Conservation (phyloP, 768 basidiomycete species). For the Leccinum disarticulatum region DNA sequence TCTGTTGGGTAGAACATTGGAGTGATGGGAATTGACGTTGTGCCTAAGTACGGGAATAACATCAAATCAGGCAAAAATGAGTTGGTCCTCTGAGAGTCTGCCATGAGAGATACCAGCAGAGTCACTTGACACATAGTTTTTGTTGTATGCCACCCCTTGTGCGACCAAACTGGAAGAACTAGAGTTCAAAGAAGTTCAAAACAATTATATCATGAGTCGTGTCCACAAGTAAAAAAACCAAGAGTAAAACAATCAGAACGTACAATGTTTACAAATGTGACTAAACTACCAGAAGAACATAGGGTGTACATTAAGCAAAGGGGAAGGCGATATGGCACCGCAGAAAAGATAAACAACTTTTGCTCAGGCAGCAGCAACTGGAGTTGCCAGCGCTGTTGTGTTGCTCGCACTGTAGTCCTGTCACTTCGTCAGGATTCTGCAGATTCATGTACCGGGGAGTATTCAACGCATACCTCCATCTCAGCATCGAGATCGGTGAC, state of each 20-base stretch:
- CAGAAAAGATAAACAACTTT: constrained; percentile 1
- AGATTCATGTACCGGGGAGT: neutral
- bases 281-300: constrained; percentile 20
- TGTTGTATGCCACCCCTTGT: no score
- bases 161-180: no score
- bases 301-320: constrained; percentile 2
- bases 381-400: constrained; percentile 43
- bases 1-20: no score
- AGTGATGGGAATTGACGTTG: no score
- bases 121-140: no score
- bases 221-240: no score
- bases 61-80: no score
- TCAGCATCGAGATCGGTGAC: constrained; percentile 94
- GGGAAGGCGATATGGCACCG: neutral
- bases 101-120: no score
- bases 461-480: constrained; percentile 75
- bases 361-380: constrained; percentile 34
- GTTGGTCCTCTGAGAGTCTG: no score
- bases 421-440: neutral
- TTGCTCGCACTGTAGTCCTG: constrained; percentile 72
- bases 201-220: no score
- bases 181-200: no score
- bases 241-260: constrained; percentile 9
- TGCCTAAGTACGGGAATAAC: no score
- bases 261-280: constrained; percentile 23